Conservation (phyloP, 2,329 filamentous ascomycete genomes). For the Aspergillus flavus region DNA sequence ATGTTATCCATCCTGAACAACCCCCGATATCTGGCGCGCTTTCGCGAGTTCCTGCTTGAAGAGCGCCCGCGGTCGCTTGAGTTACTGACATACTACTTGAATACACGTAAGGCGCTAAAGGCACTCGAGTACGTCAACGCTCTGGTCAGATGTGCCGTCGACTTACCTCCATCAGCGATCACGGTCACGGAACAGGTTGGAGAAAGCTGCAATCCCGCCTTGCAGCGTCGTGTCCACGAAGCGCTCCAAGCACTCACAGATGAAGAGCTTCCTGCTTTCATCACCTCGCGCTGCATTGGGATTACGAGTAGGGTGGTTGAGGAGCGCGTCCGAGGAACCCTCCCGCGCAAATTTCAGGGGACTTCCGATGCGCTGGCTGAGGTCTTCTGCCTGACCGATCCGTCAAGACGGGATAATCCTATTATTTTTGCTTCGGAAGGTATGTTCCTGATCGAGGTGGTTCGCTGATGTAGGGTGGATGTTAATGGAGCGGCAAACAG, state of each 20-base stretch:
- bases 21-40: slow-evolving; percentile 63
- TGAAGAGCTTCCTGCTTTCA: slow-evolving; percentile 72
- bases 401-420: slow-evolving; percentile 71
- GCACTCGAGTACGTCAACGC: slow-evolving; percentile 73
- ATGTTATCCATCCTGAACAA: slow-evolving; percentile 67
- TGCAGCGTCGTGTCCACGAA: slow-evolving; percentile 65
- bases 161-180: slow-evolving; percentile 55
- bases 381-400: slow-evolving; percentile 76
- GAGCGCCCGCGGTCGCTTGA: slow-evolving; percentile 65
- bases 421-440: slow-evolving; percentile 77
- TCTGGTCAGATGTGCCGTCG: slow-evolving; percentile 60
- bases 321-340: slow-evolving; percentile 66
- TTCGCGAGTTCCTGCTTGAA: slow-evolving; percentile 66
- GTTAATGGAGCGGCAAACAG: slow-evolving; percentile 41
- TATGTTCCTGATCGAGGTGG: slow-evolving; percentile 33
- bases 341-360: slow-evolving; percentile 65
- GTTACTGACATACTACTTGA: slow-evolving; percentile 70
- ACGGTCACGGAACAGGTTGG: slow-evolving; percentile 58
- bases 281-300: slow-evolving; percentile 69
- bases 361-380: slow-evolving; percentile 76
- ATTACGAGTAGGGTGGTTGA: slow-evolving; percentile 71
- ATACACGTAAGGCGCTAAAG: slow-evolving; percentile 69
- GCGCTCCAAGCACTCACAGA: slow-evolving; percentile 66
- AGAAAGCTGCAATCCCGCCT: slow-evolving; percentile 58
- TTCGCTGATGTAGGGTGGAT: background rate